These are phyloP conservation scores for Collybia sp. DNA, from an alignment of 768 basidiomycete species.

Conservation along the genomic window DNA sequence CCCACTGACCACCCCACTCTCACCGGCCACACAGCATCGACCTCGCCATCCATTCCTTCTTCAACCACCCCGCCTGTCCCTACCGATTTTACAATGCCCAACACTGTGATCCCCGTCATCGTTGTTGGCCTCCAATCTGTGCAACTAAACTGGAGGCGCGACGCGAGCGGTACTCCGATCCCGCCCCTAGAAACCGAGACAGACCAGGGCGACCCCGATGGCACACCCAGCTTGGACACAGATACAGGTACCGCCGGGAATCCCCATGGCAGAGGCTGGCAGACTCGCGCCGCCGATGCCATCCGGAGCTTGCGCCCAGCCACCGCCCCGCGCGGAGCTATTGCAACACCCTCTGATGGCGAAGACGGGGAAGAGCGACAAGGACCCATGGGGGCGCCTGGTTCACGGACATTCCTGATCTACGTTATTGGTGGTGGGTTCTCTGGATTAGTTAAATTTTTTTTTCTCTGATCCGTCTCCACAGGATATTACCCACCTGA, in stretches of 20 bases:
- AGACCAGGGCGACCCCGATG: slow-evolving; percentile 8
- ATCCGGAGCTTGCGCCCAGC: slow-evolving; percentile 50
- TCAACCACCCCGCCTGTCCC: slow-evolving; percentile 5
- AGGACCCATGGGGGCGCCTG: too few relatives aligned
- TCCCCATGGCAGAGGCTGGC: slow-evolving; percentile 37
- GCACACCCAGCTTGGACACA: too few relatives aligned
- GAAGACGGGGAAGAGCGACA: too few relatives aligned
- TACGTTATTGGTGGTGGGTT: slow-evolving; percentile 80
- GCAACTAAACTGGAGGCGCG: slow-evolving; percentile 37
- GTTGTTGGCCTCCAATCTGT: slow-evolving; percentile 82
- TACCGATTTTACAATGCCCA: slow-evolving; percentile 9
- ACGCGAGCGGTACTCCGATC: slow-evolving; percentile 3
- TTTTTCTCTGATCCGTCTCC: slow-evolving; percentile 4
- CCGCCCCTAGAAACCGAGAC: neutral
- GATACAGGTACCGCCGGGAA: slow-evolving; percentile 5
- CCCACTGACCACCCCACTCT: slow-evolving; percentile 1
- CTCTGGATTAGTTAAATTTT: neutral
- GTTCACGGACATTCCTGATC: slow-evolving; percentile 78
- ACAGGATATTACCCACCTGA: slow-evolving; percentile 89
- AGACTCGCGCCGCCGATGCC: slow-evolving; percentile 58
- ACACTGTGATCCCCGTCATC: slow-evolving; percentile 74
- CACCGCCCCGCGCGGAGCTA: slow-evolving; percentile 13
- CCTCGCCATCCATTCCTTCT: slow-evolving; percentile 3
- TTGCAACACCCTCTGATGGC: slow-evolving; percentile 6
- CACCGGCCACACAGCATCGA: slow-evolving; percentile 2